Evolutionary conservation across 768 basidiomycete genomes (phyloP), one percentile per base, ranked within the genome.

Genomic region (Myochromella boudieri): DNA sequence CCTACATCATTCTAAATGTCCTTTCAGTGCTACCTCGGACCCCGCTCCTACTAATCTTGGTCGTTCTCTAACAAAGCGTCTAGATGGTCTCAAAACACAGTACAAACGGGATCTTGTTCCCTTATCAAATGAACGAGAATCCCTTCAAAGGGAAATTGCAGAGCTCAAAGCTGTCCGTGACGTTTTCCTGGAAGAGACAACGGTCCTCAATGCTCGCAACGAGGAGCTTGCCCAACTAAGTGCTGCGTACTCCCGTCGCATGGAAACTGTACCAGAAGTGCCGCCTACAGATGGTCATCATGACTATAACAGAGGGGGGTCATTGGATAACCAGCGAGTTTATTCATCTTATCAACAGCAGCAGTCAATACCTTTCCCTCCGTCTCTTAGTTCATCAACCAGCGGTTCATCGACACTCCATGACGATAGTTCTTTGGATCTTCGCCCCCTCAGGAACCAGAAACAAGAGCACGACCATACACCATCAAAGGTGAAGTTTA

Each of bases 171-270:
- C 88, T 12, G 82, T 88, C 1, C 82, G 91, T 25, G 93, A 97
- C 54, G 78, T 85, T 32, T 87, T 89, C 67, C 69, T 95, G 31
- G 95, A 95, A 59, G 97, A 99, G 69, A 90, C 93, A 0, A 87
- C 92, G 0, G 85, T 85, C 17, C 77, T 99, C 40, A 92, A 91
- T 61, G 85, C 84, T 5, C 83, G 93, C 38, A 98, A 98, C 68
- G 93, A 95, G 58, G 91, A 95, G 62, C 76, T 99, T 5, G 87
- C 89, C 1, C 88, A 93, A 63, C 79, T 97, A 34, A 89, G 88
- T 54, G 78, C 85, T 4, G 87, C 91, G 25, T 90, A 95, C 52
- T 69, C 82, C 8, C 83, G 90, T 27, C 85, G 90, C 49, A 78
- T 90, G 59, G 95, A 97, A 40, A 64, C 60, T 21, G 63, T 67